Evolutionary conservation across 129 eudicot genomes (phyloP), one percentile per base, ranked within the genome.

Genomic region (Dittrichia graveolens): DNA sequence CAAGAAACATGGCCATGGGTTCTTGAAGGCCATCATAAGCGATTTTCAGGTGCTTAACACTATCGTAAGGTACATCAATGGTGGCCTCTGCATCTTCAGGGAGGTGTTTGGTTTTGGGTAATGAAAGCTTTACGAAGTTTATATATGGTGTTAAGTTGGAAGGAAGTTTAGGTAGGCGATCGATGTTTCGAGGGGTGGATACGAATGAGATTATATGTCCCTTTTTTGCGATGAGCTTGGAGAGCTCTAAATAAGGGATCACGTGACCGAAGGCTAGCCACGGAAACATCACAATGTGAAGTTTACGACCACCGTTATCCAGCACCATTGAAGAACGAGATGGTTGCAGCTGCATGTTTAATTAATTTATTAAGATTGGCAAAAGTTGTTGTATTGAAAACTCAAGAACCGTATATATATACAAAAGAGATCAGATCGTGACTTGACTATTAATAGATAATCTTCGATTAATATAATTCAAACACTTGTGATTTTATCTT

Each of bases 31-130:
- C 35, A 39, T 83, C 86, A 10, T 46, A 63, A 8, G 87, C 87
- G 24, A 44, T 61, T 69, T 78, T 83, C 5, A 83, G 69, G 48
- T 50, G 34, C 16, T 64, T 56, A 49, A 78, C 67, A 3, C 46
- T 42, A 38, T 83, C 12, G 5, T 24, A 34, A 7, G 63, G 74
- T 6, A 82, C 14, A 40, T 82, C 83, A 3, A 35, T 45, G 11
- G 86, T 82, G 68, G 86, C 75, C 53, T 78, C 86, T 1, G 83
- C 83, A 2, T 67, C 45, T 78, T 78, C 58, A 0, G 83, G 77
- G 14, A 82, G 74, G 39, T 69, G 55, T 4, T 74, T 11, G 24
- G 31, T 16, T 34, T 11, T 34, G 7, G 86, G 75, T 5, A 78
- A 19, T 12, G 61, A 53, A 44, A 83, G 1, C 47, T 63, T 74